phyloP scores from a whole-genome alignment of 2,329 filamentous ascomycete genomes.

The Aspergillus melleus region DNA sequence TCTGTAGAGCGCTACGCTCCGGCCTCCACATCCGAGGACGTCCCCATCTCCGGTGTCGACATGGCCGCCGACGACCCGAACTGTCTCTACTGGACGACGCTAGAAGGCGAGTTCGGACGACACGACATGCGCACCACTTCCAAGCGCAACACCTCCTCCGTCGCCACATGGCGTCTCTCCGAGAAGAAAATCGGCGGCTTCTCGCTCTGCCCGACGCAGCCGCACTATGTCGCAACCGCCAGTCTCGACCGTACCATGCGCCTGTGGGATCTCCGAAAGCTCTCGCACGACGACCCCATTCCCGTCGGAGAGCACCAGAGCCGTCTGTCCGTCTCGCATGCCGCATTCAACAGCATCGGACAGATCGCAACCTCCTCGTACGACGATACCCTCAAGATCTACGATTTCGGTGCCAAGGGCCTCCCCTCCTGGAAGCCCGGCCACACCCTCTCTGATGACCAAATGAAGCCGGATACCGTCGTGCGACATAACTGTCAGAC shows the following conservation, averaged over 20 bases:
- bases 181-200: conserved; percentile 98
- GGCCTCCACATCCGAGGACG: conserved; percentile 65
- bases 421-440: conserved; percentile 61
- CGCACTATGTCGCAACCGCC: conserved; percentile 83
- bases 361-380: conserved; percentile 91
- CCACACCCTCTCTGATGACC: conserved; percentile 57
- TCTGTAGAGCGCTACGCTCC: conserved; percentile 83
- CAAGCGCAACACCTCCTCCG: conserved; percentile 44
- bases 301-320: conserved; percentile 81
- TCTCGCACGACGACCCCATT: conserved; percentile 63
- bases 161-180: conserved; percentile 71
- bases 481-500: conserved; percentile 94
- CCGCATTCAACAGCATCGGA: conserved; percentile 81
- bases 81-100: conserved; percentile 80
- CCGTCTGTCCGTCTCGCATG: conserved; percentile 84
- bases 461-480: conserved; percentile 67
- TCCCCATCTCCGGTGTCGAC: conserved; percentile 81
- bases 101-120: conserved; percentile 76
- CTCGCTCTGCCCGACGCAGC: conserved; percentile 73
- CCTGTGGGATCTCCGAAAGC: conserved; percentile 85
- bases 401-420: conserved; percentile 66
- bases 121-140: conserved; percentile 69
- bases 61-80: conserved; percentile 71
- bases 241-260: conserved; percentile 86
- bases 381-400: conserved; percentile 92